Base-by-base conservation (phyloP, 2,329 filamentous ascomycete genomes). In the Zymoseptoria tritici region DNA sequence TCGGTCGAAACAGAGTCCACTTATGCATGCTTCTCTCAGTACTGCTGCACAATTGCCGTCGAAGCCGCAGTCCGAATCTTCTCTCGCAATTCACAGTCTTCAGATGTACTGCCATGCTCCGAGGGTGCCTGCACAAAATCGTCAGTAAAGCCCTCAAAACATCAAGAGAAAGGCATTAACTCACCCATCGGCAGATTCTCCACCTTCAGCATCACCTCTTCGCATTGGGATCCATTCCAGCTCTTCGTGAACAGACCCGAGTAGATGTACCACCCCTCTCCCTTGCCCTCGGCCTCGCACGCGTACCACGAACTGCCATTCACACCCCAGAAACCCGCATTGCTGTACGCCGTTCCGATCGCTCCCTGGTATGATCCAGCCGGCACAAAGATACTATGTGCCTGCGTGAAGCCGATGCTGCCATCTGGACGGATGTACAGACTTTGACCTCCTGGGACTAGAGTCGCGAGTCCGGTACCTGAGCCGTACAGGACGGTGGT, bases 381-480 rank as follows among this genome's bases (percentile, higher is more conserved):
- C 13, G 36, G 36, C 36, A 46, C 36, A 46, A 46, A 46, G 36
- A 46, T 16, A 16, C 36, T 46, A n/a, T 46, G 36, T n/a, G 67
- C 63, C 26, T 64, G 58, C 8, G 67, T 67, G 55, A 60, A 69
- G 13, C 63, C 57, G 9, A 67, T 46, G 5, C 61, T 55, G n/a
- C 67, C 67, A 26, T 61, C 56, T 5, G 50, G 60, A 54, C 64
- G 59, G 49, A 64, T 62, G 57, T 63, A 69, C 55, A 61, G 58
- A 6, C 26, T 29, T 54, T 69, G 67, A 50, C 66, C 66, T 53
- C 66, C 67, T 9, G 67, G 67, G 4, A 68, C 66, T 24, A 51
- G 52, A 31, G 60, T 60, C 9, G 60, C 57, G 55, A 67, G 53
- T 0, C 26, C 11, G 26, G 21, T 63, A 29, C 29, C 46, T 13